These are phyloP conservation scores for Capsicum rhomboideum DNA, from an alignment of 257 asterid genomes.

Conservation along the genomic window DNA sequence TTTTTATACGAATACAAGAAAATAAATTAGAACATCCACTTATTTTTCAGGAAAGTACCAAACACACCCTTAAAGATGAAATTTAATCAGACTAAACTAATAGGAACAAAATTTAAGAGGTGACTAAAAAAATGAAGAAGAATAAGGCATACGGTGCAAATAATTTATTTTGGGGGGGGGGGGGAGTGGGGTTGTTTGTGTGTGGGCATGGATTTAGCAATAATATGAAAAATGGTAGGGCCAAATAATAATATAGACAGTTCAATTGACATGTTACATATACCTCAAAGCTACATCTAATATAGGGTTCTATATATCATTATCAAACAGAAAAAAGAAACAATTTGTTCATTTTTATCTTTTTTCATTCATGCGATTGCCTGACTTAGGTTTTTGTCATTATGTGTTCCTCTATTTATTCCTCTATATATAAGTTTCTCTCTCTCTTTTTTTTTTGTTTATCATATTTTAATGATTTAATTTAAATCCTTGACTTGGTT, in stretches of 20 bases:
- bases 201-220: not conserved
- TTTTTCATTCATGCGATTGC: constrained; percentile 4
- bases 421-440: not conserved
- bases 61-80: no score
- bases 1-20: no score
- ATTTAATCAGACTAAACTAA: no score
- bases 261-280: constrained; percentile 14
- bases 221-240: constrained; percentile 11
- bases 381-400: constrained; percentile 13
- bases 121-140: no score
- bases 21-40: no score
- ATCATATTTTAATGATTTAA: not conserved
- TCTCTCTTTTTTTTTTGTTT: not conserved
- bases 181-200: not conserved
- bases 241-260: constrained; percentile 15
- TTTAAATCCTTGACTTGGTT: not conserved
- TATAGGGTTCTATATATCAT: not conserved
- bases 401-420: constrained; percentile 4
- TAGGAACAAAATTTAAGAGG: no score
- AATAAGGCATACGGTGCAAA: no score
- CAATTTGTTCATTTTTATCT: not conserved
- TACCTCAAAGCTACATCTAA: not conserved
- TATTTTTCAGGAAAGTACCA: no score
- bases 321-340: not conserved
- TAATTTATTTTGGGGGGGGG: not conserved